Conservation (phyloP, 78 protist species). For the slime mould (Dictyostelium discoideum) region DNA sequence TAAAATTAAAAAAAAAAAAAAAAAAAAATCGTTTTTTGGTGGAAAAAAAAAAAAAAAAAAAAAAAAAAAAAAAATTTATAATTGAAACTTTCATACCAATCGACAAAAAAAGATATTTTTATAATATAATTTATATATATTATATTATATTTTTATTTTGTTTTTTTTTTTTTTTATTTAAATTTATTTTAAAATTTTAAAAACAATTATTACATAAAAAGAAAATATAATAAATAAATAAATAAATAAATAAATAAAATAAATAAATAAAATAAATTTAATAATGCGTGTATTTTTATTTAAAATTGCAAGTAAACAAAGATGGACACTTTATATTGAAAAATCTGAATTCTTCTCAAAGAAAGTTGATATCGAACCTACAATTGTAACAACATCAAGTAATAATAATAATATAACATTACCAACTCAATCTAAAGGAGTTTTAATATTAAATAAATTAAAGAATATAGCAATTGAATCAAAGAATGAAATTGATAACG, state of each 20-base stretch:
- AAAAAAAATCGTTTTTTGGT: background rate
- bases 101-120: background rate
- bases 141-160: background rate
- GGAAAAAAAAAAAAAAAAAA: background rate
- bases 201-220: background rate
- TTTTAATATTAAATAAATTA: background rate
- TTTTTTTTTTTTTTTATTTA: background rate
- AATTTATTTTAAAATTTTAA: background rate
- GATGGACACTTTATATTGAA: slow-evolving; percentile 68
- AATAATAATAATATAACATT: background rate
- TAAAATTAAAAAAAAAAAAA: background rate
- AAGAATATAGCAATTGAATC: slow-evolving; percentile 47
- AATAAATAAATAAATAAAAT: no score
- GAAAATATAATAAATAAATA: background rate
- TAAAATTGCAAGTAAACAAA: slow-evolving; percentile 10
- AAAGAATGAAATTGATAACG: slow-evolving; percentile 51
- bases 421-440: background rate
- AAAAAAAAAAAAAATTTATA: background rate
- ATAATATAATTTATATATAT: no score
- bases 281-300: slow-evolving; percentile 67
- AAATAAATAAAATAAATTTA: background rate
- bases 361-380: background rate
- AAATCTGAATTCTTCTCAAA: slow-evolving; percentile 43
- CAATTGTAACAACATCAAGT: background rate
- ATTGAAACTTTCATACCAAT: background rate